Base-by-base conservation (phyloP, 345 rosid species). In the Kandelia obovata region DNA sequence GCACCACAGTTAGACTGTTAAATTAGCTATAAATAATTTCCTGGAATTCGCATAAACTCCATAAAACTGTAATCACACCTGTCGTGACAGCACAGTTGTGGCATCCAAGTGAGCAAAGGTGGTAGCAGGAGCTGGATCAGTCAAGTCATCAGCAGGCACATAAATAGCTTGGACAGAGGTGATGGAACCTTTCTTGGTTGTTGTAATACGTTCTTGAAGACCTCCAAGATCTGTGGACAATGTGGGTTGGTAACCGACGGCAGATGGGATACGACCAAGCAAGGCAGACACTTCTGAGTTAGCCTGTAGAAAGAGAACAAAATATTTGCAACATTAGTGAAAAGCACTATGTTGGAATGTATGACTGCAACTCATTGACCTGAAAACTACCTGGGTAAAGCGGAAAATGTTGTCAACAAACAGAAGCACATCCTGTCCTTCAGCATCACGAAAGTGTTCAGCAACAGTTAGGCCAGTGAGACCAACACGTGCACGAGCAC, bases 401-500 rank as follows among this genome's bases (percentile, higher is more conserved):
- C 98, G 92, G 96, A 92, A 92, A 75, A 92, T 92, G 78, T 92
- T 92, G 73, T 92, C 99, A 57, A 95, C 89, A 79, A 95, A 95
- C 75, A 95, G 98, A 76, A 95, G 88, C 80, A 95, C 98, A 85
- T 92, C 99, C 74, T 92, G 99, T 39, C 99, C 99, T 71, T 95
- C 98, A 34, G 98, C 98, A 82, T 95, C 98, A 72, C 98, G 93
- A 85, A 95, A 95, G 75, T 95, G 96, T 66, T 95, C 99, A 1
- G 99, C 99, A 9, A 95, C 97, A 49, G 99, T 92, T 62, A 95
- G 79, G 62, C 99, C 99, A 71, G 99, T 95, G 25, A 95, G 96
- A 52, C 96, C 99, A 74, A 95, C 99, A 84, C 99, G 99, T 53
- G 97, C 99, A 87, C 97, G 97, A 21, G 97, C 99, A 88, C 99